Percentiles rank a stretch among this genome's conserved stretches.
phyloP scores from a whole-genome alignment of 2,329 filamentous ascomycete genomes.

The Sarocladium kiliense region DNA sequence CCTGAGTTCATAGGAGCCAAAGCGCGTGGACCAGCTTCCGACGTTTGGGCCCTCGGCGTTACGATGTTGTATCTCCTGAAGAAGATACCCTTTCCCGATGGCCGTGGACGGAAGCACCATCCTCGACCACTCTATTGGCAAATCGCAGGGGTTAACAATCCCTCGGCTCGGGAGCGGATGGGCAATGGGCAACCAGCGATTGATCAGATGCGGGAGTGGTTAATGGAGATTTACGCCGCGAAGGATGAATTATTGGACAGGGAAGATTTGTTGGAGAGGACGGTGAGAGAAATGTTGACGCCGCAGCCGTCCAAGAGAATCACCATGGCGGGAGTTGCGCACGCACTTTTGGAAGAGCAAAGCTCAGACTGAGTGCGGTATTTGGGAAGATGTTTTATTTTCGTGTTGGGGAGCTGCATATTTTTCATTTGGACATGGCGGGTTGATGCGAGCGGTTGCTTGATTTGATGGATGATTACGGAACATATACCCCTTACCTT shows the following conservation, averaged over 20 bases:
- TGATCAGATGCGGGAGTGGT: slow-evolving; percentile 51
- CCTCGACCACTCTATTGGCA: slow-evolving; percentile 51
- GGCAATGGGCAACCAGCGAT: slow-evolving; percentile 37
- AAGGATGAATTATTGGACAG: slow-evolving; percentile 36
- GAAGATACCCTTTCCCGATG: slow-evolving; percentile 51
- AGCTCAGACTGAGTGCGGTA: background rate
- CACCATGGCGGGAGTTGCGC: slow-evolving; percentile 38
- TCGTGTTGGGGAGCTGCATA: background rate
- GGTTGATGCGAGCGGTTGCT: background rate
- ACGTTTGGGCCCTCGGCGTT: slow-evolving; percentile 56
- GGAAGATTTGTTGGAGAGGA: slow-evolving; percentile 43
- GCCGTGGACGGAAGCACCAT: slow-evolving; percentile 40
- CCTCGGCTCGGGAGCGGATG: slow-evolving; percentile 23
- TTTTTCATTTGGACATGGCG: background rate
- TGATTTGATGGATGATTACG: background rate
- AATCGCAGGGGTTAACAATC: slow-evolving; percentile 50
- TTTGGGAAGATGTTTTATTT: background rate
- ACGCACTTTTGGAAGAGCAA: background rate
- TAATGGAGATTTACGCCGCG: slow-evolving; percentile 46
- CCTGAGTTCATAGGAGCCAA: slow-evolving; percentile 55
- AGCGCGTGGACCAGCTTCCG: slow-evolving; percentile 47
- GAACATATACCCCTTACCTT: background rate
- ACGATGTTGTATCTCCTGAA: slow-evolving; percentile 56
- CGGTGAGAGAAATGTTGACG: slow-evolving; percentile 50
- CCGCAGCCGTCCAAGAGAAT: slow-evolving; percentile 47